These are phyloP conservation scores for Boletellus ananiceps DNA, from an alignment of 768 basidiomycete species.

Conservation along the genomic window DNA sequence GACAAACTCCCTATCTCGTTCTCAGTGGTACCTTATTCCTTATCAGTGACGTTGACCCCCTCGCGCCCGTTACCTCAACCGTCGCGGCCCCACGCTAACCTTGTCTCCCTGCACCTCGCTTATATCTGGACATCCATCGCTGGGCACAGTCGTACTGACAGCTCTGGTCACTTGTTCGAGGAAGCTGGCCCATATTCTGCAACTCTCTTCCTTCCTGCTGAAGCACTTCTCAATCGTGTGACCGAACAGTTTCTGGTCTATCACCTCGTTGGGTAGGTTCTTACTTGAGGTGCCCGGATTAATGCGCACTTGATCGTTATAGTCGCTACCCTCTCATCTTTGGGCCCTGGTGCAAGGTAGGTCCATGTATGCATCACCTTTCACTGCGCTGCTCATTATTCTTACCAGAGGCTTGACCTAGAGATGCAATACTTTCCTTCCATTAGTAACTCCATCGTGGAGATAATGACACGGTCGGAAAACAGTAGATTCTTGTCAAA, in stretches of 20 bases:
- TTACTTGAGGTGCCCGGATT: slow-evolving; percentile 1
- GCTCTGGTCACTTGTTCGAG: slow-evolving; percentile 27
- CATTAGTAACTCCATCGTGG: slow-evolving; percentile 46
- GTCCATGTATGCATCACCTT: slow-evolving; percentile 12
- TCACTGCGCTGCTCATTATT: not conserved
- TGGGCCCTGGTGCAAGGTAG: slow-evolving; percentile 61
- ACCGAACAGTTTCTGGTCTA: slow-evolving; percentile 50
- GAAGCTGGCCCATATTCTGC: slow-evolving; percentile 47
- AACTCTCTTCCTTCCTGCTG: slow-evolving; percentile 52
- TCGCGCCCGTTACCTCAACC: slow-evolving; percentile 32
- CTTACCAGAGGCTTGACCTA: slow-evolving; percentile 49
- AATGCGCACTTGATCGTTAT: slow-evolving; percentile 9
- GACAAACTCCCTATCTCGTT: not conserved
- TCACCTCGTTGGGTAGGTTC: slow-evolving; percentile 55
- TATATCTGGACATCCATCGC: slow-evolving; percentile 36
- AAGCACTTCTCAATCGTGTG: slow-evolving; percentile 48
- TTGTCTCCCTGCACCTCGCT: slow-evolving; percentile 37
- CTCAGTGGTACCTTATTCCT: slow-evolving; percentile 5
- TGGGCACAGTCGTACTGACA: slow-evolving; percentile 1
- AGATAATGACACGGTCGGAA: slow-evolving; percentile 50
- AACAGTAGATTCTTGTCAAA: slow-evolving; percentile 43
- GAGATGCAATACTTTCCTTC: slow-evolving; percentile 48
- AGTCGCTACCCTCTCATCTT: slow-evolving; percentile 80
- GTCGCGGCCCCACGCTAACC: slow-evolving; percentile 27
- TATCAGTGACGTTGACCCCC: slow-evolving; percentile 39